Evolutionary conservation across 179 eudicot species (phyloP).

Genomic region (Beta corolliflora): DNA sequence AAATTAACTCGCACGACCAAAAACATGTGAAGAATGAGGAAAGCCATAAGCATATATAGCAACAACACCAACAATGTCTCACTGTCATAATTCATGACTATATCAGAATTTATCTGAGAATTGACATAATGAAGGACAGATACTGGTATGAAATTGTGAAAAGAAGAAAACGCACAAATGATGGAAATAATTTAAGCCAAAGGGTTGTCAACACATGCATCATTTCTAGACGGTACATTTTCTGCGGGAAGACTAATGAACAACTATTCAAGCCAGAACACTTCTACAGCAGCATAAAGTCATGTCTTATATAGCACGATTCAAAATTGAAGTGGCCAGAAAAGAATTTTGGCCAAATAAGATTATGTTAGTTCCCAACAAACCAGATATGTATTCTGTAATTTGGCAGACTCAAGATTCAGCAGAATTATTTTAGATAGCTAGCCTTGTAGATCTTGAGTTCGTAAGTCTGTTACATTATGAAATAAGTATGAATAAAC

Average conservation of each 20-base stretch:
- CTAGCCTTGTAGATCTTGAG: not conserved
- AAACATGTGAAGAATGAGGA: not conserved
- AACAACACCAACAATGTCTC: not conserved
- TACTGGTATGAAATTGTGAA: not conserved
- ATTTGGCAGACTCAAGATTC: not conserved
- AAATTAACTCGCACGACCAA: conserved; percentile 2
- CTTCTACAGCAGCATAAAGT: not conserved
- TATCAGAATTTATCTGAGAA: not conserved
- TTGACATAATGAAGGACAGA: not conserved
- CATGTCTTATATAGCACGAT: not conserved
- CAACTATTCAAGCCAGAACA: not conserved
- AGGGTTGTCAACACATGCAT: not conserved
- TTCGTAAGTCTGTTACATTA: not conserved
- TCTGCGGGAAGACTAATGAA: not conserved
- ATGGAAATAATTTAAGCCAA: not conserved
- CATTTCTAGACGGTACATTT: not conserved
- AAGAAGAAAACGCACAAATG: no score
- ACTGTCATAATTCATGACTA: not conserved
- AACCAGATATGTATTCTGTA: not conserved
- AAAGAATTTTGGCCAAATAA: not conserved
- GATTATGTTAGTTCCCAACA: not conserved
- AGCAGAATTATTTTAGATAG: not conserved
- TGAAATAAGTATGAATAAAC: not conserved
- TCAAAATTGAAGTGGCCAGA: not conserved
- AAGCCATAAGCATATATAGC: not conserved